Conservation (phyloP, 257 asterid species). For the Penstemon eatonii region DNA sequence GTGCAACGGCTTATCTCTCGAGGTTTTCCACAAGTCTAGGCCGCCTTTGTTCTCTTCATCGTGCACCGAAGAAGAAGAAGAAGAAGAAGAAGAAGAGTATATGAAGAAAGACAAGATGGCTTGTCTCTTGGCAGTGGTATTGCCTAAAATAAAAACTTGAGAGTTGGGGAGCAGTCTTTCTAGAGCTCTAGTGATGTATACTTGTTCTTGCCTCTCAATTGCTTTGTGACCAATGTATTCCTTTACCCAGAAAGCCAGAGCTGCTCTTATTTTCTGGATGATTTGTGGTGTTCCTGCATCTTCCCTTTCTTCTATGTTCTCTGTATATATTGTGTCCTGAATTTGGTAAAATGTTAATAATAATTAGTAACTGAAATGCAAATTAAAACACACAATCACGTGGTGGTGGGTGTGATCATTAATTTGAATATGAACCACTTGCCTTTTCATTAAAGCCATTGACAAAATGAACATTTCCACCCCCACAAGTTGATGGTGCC, state of each 20-base stretch:
- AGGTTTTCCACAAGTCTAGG: slow-evolving; percentile 36
- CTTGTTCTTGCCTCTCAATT: slow-evolving; percentile 41
- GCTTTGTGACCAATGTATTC: slow-evolving; percentile 51
- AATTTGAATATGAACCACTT: slow-evolving; percentile 9
- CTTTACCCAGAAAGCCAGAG: slow-evolving; percentile 61
- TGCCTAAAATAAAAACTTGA: slow-evolving; percentile 48
- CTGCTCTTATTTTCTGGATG: slow-evolving; percentile 63
- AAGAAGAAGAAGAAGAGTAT: slow-evolving; percentile 33
- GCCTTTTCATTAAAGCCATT: slow-evolving; percentile 46
- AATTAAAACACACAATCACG: not conserved
- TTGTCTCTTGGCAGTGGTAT: slow-evolving; percentile 44
- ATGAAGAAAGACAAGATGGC: slow-evolving; percentile 61
- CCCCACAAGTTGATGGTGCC: slow-evolving; percentile 77
- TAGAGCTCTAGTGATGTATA: slow-evolving; percentile 41
- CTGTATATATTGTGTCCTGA: slow-evolving; percentile 61
- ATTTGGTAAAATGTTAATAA: not conserved
- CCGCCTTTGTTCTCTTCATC: not conserved
- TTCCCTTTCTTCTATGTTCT: slow-evolving; percentile 67
- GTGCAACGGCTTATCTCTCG: slow-evolving; percentile 48
- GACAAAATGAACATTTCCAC: slow-evolving; percentile 68
- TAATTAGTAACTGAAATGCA: not conserved
- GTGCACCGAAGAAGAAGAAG: slow-evolving; percentile 11
- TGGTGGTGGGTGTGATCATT: not conserved
- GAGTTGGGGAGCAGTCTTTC: slow-evolving; percentile 46
- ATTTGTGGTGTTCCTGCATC: slow-evolving; percentile 79